Evolutionary conservation across 2,329 filamentous ascomycete genomes (phyloP).

Genomic region (Nakataea oryzae): DNA sequence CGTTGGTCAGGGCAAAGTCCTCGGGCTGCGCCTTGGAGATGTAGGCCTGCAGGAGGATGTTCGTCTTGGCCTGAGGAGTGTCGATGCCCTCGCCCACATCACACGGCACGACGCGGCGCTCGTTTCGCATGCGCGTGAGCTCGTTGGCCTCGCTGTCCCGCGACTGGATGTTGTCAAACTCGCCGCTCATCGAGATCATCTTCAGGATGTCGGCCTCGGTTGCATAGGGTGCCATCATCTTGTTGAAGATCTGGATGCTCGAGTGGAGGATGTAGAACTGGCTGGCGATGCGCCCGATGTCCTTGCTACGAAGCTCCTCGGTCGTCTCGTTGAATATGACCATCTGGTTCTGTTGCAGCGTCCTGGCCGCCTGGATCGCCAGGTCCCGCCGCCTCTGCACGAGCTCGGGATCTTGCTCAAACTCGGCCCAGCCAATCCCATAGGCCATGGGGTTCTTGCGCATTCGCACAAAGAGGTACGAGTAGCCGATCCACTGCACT

Average conservation of each 20-base stretch:
- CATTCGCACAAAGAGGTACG: slow-evolving; percentile 96
- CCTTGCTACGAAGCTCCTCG: slow-evolving; percentile 86
- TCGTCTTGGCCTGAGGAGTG: slow-evolving; percentile 80
- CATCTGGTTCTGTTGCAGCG: slow-evolving; percentile 92
- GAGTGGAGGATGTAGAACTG: slow-evolving; percentile 93
- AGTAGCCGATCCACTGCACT: slow-evolving; percentile 96
- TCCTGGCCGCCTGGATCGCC: slow-evolving; percentile 77
- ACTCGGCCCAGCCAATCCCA: slow-evolving; percentile 90
- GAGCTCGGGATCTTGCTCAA: slow-evolving; percentile 75
- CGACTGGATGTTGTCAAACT: slow-evolving; percentile 95
- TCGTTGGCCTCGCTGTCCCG: slow-evolving; percentile 86
- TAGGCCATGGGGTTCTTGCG: slow-evolving; percentile 82
- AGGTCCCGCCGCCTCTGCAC: slow-evolving; percentile 78
- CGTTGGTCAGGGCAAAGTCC: slow-evolving; percentile 87
- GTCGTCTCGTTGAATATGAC: slow-evolving; percentile 96
- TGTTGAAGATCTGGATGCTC: slow-evolving; percentile 93
- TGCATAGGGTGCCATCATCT: slow-evolving; percentile 76
- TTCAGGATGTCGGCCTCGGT: slow-evolving; percentile 87
- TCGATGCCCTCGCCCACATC: slow-evolving; percentile 65
- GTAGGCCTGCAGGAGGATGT: slow-evolving; percentile 87
- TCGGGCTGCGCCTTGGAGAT: slow-evolving; percentile 82
- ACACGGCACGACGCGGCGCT: slow-evolving; percentile 63
- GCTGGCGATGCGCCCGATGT: slow-evolving; percentile 91
- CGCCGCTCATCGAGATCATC: slow-evolving; percentile 96
- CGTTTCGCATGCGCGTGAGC: slow-evolving; percentile 60